Evolutionary conservation across 2,329 filamentous ascomycete genomes (phyloP).

Genomic region (Pseudogymnoascus destructans): DNA sequence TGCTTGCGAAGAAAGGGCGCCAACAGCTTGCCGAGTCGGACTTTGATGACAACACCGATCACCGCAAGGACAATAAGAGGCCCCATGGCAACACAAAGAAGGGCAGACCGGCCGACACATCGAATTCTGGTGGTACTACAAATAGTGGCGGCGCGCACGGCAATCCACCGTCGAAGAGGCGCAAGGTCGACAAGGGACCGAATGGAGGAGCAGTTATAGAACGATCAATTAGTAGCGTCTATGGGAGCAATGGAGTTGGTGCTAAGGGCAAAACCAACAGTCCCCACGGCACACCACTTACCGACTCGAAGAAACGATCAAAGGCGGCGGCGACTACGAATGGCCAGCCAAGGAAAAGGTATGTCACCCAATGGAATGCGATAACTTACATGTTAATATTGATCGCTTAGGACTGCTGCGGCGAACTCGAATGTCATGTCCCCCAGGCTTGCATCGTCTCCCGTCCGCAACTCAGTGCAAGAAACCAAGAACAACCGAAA

Average conservation of each 20-base stretch:
- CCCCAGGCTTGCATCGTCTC: slow-evolving; percentile 62
- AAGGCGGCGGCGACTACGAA: slow-evolving; percentile 53
- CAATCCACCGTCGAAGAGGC: slow-evolving; percentile 52
- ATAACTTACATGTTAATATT: slow-evolving; percentile 14
- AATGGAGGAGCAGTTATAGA: slow-evolving; percentile 45
- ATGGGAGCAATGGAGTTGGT: slow-evolving; percentile 33
- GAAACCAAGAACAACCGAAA: slow-evolving; percentile 41
- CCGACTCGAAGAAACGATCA: slow-evolving; percentile 59
- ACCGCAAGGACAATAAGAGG: slow-evolving; percentile 47
- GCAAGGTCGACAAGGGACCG: slow-evolving; percentile 62
- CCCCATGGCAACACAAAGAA: slow-evolving; percentile 44
- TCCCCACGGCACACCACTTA: slow-evolving; percentile 53
- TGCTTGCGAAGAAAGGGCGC: slow-evolving; percentile 55
- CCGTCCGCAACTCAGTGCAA: slow-evolving; percentile 54
- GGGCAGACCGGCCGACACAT: slow-evolving; percentile 45
- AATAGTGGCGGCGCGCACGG: slow-evolving; percentile 39
- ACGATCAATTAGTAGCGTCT: slow-evolving; percentile 50
- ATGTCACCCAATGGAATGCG: slow-evolving; percentile 25
- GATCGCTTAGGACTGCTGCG: slow-evolving; percentile 31
- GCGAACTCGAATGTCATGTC: slow-evolving; percentile 43
- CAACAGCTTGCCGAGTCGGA: slow-evolving; percentile 56
- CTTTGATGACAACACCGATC: slow-evolving; percentile 52
- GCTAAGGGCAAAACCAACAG: slow-evolving; percentile 49
- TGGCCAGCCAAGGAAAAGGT: slow-evolving; percentile 64
- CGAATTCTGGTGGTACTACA: slow-evolving; percentile 45